Percentiles rank a stretch among this genome's conserved stretches.
Evolutionary conservation across 2,329 filamentous ascomycete genomes (phyloP).

Genomic region (Drechslera avenae): DNA sequence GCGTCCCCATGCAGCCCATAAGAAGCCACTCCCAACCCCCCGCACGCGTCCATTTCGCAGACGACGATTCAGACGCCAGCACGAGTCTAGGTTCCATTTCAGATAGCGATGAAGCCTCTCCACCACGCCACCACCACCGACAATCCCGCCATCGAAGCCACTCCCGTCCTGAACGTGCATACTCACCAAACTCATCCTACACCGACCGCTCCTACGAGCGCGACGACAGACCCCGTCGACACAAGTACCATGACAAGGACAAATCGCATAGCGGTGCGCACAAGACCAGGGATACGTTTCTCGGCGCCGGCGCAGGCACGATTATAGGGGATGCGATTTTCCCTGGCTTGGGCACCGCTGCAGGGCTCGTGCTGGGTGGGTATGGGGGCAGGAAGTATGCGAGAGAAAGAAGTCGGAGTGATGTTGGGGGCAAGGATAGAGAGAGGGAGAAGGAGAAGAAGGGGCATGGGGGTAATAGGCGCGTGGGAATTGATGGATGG

Average conservation of each 20-base stretch:
- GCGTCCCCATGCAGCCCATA: slow-evolving; percentile 30
- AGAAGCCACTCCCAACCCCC: slow-evolving; percentile 41
- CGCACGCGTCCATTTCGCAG: slow-evolving; percentile 39
- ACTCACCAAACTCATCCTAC: slow-evolving; percentile 10
- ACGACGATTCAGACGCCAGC: slow-evolving; percentile 28
- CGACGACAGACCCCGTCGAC: slow-evolving; percentile 1
- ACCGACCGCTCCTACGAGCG: slow-evolving; percentile 12
- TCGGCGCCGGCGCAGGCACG: slow-evolving; percentile 53
- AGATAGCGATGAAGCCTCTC: slow-evolving; percentile 23
- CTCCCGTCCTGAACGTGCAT: slow-evolving; percentile 6
- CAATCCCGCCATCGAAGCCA: slow-evolving; percentile 20
- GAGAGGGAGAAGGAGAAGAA: slow-evolving; percentile 9
- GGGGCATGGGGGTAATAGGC: slow-evolving; percentile 45
- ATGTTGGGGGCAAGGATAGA: slow-evolving; percentile 11
- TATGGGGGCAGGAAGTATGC: slow-evolving; percentile 51
- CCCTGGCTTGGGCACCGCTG: slow-evolving; percentile 50
- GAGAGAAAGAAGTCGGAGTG: slow-evolving; percentile 38
- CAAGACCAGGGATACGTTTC: slow-evolving; percentile 48
- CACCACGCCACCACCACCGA: slow-evolving; percentile 21
- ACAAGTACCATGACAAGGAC: slow-evolving; percentile 3
- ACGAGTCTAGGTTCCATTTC: slow-evolving; percentile 25
- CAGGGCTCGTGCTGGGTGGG: slow-evolving; percentile 49
- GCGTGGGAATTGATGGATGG: slow-evolving; percentile 40
- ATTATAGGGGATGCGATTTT: slow-evolving; percentile 53
- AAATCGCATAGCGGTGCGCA: slow-evolving; percentile 22